Base-by-base conservation (phyloP, 352 stramenopile species). In the Globisporangium middletonii region DNA sequence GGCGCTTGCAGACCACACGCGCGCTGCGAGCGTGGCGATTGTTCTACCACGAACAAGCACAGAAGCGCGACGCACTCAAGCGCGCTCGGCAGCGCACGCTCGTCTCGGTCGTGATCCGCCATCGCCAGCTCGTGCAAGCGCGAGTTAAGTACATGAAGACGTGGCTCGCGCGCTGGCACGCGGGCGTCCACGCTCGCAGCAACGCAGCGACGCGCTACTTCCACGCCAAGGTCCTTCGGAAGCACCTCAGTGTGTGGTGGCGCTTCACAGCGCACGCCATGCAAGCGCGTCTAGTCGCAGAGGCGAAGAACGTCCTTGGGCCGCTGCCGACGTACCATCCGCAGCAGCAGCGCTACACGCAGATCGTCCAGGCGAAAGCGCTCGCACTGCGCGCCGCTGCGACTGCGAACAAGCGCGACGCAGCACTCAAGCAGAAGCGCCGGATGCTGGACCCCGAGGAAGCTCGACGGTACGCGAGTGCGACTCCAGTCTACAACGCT, bases 231-330 rank as follows among this genome's bases (percentile, higher is more conserved):
- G 19, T 80, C 19, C 44, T 62, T 33, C 59, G 51, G 11, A 73
- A 63, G n/a, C 19, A 56, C 6, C 16, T 80, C 0, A 2, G 61
- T 3, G 54, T 26, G 19, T 85, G 75, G 75, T 83, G 77, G 77
- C 74, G 68, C 15, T 46, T 65, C 42, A 70, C 69, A 0, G 64
- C 83, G 11, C 68, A 85, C 46, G 44, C 44, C 1, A 88, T 85
- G 53, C 77, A 88, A 60, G 77, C 85, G 44, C 59, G 63, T 27
- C 53, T 88, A 4, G 53, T 85, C n/a, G 4, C 61, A 8, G 65
- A 75, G 18, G 71, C 75, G 13, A 68, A 77, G 30, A 56, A 71
- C 44, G 46, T 60, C 11, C 67, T 77, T 19, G 57, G 57, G 11
- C 71, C 59, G 8, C 61, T 80, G n/a, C 77, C 71, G 0, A 72